phyloP scores from a whole-genome alignment of 2,329 filamentous ascomycete genomes.

The Juglanconis juglandina region DNA sequence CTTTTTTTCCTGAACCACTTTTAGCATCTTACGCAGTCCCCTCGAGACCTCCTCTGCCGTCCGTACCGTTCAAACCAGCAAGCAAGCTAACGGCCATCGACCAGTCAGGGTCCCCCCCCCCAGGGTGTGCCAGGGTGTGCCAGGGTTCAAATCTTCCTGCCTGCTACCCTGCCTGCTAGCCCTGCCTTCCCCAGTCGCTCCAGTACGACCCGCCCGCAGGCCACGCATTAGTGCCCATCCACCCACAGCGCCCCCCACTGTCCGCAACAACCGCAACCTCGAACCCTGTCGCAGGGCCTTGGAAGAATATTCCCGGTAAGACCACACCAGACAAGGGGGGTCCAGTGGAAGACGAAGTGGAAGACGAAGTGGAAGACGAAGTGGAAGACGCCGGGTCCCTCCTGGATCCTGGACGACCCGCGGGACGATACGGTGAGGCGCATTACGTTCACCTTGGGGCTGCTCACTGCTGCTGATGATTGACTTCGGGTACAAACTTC shows the following conservation, averaged over 20 bases:
- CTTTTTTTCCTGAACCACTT: neutral
- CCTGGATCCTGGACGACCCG: neutral
- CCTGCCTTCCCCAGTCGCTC: neutral
- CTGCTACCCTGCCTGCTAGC: neutral
- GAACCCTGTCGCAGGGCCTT: neutral
- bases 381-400: neutral
- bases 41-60: neutral
- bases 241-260: neutral
- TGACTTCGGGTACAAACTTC: neutral
- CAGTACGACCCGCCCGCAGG: neutral
- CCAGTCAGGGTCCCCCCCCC: neutral
- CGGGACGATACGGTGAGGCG: neutral
- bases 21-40: no score
- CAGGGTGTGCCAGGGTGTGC: neutral
- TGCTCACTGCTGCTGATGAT: neutral
- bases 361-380: no score
- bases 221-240: neutral
- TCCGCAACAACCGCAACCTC: neutral
- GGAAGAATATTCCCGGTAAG: neutral
- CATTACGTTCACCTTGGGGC: neutral
- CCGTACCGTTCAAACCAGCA: neutral
- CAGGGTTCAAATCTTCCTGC: no score
- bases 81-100: neutral
- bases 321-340: neutral
- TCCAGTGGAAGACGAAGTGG: neutral